Base-by-base conservation (phyloP, 495 filamentous ascomycete genomes). In the Talaromyces trachyspermus region DNA sequence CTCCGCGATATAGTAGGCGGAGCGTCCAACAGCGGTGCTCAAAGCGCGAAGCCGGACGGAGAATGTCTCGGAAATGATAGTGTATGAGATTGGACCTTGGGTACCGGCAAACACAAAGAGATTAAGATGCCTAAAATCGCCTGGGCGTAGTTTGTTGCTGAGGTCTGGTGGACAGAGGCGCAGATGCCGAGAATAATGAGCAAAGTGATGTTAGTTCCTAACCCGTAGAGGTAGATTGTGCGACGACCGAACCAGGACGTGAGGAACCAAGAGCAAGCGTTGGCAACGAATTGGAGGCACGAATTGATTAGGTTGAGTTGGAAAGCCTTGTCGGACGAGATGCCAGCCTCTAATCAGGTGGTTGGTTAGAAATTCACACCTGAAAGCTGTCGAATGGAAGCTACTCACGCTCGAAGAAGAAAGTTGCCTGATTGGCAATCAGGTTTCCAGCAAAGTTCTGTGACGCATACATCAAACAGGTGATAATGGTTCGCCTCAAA, bases 401-500 rank as follows among this genome's bases (percentile, higher is more conserved):
- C 9, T 46, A 17, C 57, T 55, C 29, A 58, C 57, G 57, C 22
- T 60, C 55, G 23, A 60, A 60, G 55, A 60, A 60, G 38, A 46
- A 58, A 2, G 57, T 60, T 0, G 57, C 57, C 41, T 60, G 57
- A 15, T 35, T 35, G 32, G 32, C 32, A 35, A 35, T 35, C 7
- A 35, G 32, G 27, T 60, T 60, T 50, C 63, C 63, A n/a, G 63
- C 58, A 11, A 66, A 57, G 35, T 66, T 66, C 57, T 66, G 63
- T 3, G 63, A 64, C 1, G 61, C 59, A 27, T 66, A 66, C 45
- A 80, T 73, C 72, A 80, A 73, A 54, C 76, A 80, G 29, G 77
- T 74, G 54, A 85, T 83, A 60, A 78, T 74, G 3, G 84, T 88
- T 33, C 84, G 79, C 22, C 80, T 71, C 29, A 77, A 62, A 52